Evolutionary conservation across 169 alveolate species (phyloP).

Genomic region (Pseudocohnilembus persalinus): DNA sequence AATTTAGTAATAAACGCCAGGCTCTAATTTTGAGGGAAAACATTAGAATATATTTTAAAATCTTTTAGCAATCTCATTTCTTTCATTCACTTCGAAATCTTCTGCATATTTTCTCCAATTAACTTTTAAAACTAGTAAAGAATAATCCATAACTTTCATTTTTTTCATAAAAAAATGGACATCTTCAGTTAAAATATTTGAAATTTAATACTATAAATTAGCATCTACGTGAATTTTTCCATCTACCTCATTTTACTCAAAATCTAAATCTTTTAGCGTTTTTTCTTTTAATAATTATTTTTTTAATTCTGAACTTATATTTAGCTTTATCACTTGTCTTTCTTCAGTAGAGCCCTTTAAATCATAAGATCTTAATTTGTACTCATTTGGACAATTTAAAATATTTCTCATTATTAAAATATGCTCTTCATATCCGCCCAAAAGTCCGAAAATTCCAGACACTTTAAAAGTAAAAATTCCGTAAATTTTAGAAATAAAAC

Average conservation of each 20-base stretch:
- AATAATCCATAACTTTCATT: slow-evolving; percentile 37
- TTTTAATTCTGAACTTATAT: not conserved
- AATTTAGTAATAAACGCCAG: slow-evolving; percentile 33
- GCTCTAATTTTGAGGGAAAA: slow-evolving; percentile 4
- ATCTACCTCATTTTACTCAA: slow-evolving; percentile 13
- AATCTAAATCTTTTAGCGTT: slow-evolving; percentile 44
- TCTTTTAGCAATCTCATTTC: not conserved
- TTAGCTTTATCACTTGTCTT: slow-evolving; percentile 27
- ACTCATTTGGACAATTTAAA: slow-evolving; percentile 15
- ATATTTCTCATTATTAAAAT: slow-evolving; percentile 38
- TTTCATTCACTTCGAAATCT: slow-evolving; percentile 8
- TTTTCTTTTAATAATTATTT: not conserved
- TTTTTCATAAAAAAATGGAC: slow-evolving; percentile 22
- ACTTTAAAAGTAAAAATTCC: slow-evolving; percentile 33
- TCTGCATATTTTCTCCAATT: slow-evolving; percentile 27
- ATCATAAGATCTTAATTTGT: slow-evolving; percentile 23
- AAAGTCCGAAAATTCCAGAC: not conserved
- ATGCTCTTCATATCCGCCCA: too few relatives aligned
- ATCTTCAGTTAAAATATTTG: slow-evolving; percentile 26
- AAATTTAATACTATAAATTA: not conserved
- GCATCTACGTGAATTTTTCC: slow-evolving; percentile 17
- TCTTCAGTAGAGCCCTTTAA: slow-evolving; percentile 40
- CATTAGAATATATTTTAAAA: slow-evolving; percentile 12
- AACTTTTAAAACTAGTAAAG: slow-evolving; percentile 32
- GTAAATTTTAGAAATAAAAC: slow-evolving; percentile 33